Percentiles rank a stretch among this genome's conserved stretches.
These are phyloP conservation scores for Boechera stricta DNA, from an alignment of 345 rosid genomes.

Conservation along the genomic window DNA sequence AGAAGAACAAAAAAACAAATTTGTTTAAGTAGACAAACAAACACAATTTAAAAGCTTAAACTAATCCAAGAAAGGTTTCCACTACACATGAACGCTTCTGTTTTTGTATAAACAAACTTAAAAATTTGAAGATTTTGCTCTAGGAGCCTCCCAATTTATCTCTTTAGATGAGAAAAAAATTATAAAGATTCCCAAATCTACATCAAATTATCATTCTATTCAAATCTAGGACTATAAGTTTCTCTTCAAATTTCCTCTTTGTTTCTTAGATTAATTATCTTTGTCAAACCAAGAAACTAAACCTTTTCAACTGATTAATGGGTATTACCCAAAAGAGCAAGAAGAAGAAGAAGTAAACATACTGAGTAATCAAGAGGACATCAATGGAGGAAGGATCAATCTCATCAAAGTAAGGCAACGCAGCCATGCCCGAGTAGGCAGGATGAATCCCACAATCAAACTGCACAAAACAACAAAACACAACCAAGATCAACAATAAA, in stretches of 20 bases:
- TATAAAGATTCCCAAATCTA: neutral
- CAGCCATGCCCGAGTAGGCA: slow-evolving; percentile 90
- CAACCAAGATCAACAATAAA: neutral
- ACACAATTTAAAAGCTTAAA: neutral
- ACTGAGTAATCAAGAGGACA: slow-evolving; percentile 93
- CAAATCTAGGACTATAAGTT: neutral
- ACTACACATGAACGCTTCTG: neutral
- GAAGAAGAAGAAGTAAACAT: slow-evolving; percentile 35
- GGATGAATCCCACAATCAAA: slow-evolving; percentile 97
- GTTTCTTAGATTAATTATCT: too few species aligned
- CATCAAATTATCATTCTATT: neutral
- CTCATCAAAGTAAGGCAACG: slow-evolving; percentile 93
- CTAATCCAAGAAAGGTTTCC: slow-evolving; percentile 10
- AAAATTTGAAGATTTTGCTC: neutral
- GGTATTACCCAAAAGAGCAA: neutral
- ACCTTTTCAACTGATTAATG: neutral
- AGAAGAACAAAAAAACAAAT: neutral
- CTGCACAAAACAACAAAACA: slow-evolving; percentile 36
- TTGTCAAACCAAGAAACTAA: too few species aligned
- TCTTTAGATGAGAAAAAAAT: neutral
- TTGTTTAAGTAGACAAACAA: slow-evolving; percentile 2
- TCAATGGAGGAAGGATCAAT: slow-evolving; percentile 91
- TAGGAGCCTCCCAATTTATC: neutral
- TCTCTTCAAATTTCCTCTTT: neutral
- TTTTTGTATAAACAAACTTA: neutral